Evolutionary conservation across 805 yeast genomes (phyloP), one percentile per base, ranked within the genome.

Genomic region (Candida mattraensis): DNA sequence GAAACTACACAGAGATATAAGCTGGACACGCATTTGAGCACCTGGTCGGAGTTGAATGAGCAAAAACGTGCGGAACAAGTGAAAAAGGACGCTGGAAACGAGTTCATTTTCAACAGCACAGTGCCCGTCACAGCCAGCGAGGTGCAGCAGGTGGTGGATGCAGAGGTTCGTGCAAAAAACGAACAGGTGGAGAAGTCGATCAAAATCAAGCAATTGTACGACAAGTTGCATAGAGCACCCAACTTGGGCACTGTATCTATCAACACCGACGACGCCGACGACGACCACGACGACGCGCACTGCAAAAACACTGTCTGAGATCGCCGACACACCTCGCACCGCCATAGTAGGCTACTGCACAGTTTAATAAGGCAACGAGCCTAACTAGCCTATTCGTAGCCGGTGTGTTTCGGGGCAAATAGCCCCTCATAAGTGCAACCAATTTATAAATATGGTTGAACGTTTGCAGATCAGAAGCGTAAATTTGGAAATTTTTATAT

Each of bases 31-130:
- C 73, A 70, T 24, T 52, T 89, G 44, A 72, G 70, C 25, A 82
- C 83, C 18, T 87, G 96, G 95, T 78, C 76, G 34, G 86, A 76
- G 45, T 44, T 73, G 16, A 70, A 72, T 10, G 45, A 35, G 23
- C 40, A 35, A 6, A 43, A 47, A 24, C 43, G 51, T 21, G 44
- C 46, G 10, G 50, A 46, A 16, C 48, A 50, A 33, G 41, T 56
- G 22, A 52, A 39, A 19, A 40, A 41, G 30, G 58, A 54, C 30
- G 46, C 53, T 18, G 40, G 44, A 12, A 55, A 42, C 18, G 63
- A 51, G 44, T 44, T 54, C 30, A 42, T 33, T 25, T 50, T 44
- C 38, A 58, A 51, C 32, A 37, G 54, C 4, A 33, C 38, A 11
- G 51, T 45, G 10, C 51, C 50, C 14, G 32, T 50, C 15, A 42